Percentiles rank a stretch among this genome's conserved stretches.
phyloP scores from a whole-genome alignment of 805 yeast genomes.

The Ogataea henricii region DNA sequence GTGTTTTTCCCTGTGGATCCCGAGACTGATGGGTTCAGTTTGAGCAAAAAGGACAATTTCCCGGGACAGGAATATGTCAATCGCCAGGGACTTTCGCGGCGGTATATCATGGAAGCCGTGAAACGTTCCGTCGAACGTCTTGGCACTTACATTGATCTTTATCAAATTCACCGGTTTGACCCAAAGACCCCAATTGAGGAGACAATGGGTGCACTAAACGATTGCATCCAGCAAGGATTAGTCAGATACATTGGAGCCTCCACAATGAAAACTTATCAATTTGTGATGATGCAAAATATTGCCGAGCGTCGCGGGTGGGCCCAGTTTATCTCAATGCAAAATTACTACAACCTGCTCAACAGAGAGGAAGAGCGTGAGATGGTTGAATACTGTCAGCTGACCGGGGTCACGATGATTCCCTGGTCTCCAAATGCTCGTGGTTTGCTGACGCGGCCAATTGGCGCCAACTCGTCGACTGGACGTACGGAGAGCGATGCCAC shows the following conservation, averaged over 20 bases:
- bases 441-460: constrained; percentile 49
- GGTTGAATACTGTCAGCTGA: constrained; percentile 52
- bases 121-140: constrained; percentile 44
- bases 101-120: constrained; percentile 48
- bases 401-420: constrained; percentile 58
- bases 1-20: constrained; percentile 36
- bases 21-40: constrained; percentile 8
- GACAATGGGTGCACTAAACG: constrained; percentile 58
- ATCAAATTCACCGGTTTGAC: constrained; percentile 61
- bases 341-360: constrained; percentile 53
- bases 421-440: constrained; percentile 66
- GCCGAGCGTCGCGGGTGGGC: constrained; percentile 61
- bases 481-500: constrained; percentile 6
- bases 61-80: constrained; percentile 33
- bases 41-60: constrained; percentile 22
- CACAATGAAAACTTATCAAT: constrained; percentile 57
- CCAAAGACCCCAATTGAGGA: constrained; percentile 49
- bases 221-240: constrained; percentile 47
- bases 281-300: constrained; percentile 52
- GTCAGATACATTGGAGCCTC: constrained; percentile 65
- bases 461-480: constrained; percentile 1
- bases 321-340: constrained; percentile 61
- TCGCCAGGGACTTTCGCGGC: constrained; percentile 44
- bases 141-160: constrained; percentile 55
- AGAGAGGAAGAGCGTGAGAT: constrained; percentile 68